Evolutionary conservation across 2,329 filamentous ascomycete genomes (phyloP).

Genomic region (Calonectria pseudoturangicola): DNA sequence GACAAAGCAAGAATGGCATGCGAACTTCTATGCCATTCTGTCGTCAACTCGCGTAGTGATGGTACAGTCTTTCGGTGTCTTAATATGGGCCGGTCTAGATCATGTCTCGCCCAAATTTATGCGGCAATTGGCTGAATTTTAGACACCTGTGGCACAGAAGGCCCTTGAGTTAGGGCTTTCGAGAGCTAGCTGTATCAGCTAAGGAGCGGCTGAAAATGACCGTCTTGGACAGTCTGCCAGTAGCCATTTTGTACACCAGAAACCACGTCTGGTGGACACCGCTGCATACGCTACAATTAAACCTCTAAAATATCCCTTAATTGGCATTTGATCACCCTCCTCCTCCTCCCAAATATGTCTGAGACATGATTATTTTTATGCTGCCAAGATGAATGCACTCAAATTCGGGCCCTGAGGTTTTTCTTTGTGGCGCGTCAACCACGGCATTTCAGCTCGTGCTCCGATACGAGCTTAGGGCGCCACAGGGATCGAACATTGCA

Average conservation of each 20-base stretch:
- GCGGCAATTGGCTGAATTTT: background rate
- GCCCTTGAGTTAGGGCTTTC: background rate
- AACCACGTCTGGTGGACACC: background rate
- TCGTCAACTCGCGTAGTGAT: background rate
- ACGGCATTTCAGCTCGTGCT: background rate
- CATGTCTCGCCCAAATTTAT: background rate
- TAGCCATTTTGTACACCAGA: background rate
- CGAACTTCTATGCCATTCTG: background rate
- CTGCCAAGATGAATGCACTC: background rate
- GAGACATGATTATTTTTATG: background rate
- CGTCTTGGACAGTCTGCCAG: background rate
- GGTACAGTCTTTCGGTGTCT: background rate
- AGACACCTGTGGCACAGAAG: background rate
- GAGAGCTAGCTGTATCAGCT: background rate
- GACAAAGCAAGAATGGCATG: background rate
- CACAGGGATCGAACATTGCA: background rate
- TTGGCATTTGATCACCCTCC: background rate
- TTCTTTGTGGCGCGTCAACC: background rate
- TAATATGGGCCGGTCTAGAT: background rate
- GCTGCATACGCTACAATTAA: background rate
- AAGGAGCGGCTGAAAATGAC: conserved; percentile 1
- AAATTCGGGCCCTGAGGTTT: background rate
- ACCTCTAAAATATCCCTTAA: background rate
- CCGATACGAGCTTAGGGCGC: background rate
- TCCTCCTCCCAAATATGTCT: background rate